Conservation (phyloP, 2,329 filamentous ascomycete species). For the Fusarium verticillioides region DNA sequence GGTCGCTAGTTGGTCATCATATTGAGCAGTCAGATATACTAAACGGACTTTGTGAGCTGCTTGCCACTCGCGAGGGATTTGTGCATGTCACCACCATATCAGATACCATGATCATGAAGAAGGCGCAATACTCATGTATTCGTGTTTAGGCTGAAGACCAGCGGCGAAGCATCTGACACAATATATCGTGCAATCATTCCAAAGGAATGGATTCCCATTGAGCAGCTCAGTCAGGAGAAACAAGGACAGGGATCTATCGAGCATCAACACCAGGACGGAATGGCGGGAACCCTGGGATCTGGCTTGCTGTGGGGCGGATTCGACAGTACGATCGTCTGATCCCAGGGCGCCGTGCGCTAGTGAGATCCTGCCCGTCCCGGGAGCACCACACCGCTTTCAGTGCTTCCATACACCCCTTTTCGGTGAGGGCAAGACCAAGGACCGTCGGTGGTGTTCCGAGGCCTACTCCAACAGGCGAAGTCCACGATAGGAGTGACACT, state of each 20-base stretch:
- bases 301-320: conserved; percentile 42
- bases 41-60: conserved; percentile 29
- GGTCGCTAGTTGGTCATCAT: conserved; percentile 19
- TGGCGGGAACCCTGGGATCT: conserved; percentile 47
- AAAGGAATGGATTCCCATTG: not conserved
- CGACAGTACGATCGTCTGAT: conserved; percentile 47
- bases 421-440: not conserved
- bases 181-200: not conserved
- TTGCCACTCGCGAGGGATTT: conserved; percentile 27
- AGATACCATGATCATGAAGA: not conserved
- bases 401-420: conserved; percentile 27
- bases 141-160: conserved; percentile 33
- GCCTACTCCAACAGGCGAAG: not conserved
- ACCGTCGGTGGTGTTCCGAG: not conserved
- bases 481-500: not conserved
- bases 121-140: not conserved
- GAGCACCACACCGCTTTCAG: conserved; percentile 40
- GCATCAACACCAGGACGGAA: conserved; percentile 34
- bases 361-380: conserved; percentile 47
- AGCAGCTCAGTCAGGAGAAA: conserved; percentile 34
- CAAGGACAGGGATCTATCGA: conserved; percentile 32
- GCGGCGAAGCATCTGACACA: conserved; percentile 23
- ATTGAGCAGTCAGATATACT: conserved; percentile 32
- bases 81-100: not conserved
- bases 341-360: conserved; percentile 42